These are phyloP conservation scores for Thuja plicata DNA, from an alignment of 83 land plant species.

Conservation along the genomic window DNA sequence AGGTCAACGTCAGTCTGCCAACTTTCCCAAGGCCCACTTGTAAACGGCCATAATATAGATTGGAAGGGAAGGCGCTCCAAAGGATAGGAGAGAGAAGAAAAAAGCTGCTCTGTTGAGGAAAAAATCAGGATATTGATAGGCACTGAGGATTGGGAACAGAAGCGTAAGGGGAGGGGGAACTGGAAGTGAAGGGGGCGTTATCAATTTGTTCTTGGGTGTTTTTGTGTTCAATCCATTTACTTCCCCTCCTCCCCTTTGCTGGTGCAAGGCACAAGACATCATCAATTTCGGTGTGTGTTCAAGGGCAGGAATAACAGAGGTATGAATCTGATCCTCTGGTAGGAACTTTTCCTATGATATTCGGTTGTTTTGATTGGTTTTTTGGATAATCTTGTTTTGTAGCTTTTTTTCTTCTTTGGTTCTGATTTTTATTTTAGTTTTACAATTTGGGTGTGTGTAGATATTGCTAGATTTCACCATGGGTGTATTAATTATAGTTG, in stretches of 20 bases:
- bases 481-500: background rate
- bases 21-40: background rate
- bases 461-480: background rate
- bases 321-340: background rate
- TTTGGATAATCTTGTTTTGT: background rate
- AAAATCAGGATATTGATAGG: background rate
- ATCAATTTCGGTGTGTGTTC: background rate
- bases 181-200: background rate
- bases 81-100: background rate
- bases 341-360: background rate
- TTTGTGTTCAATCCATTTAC: background rate
- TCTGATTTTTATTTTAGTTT: background rate
- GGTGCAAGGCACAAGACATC: background rate
- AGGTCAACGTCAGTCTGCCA: background rate
- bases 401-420: background rate
- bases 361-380: background rate
- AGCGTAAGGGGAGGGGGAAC: background rate
- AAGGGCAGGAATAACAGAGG: background rate
- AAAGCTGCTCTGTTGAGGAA: background rate
- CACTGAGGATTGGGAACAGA: background rate
- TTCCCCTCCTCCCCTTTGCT: background rate
- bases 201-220: background rate
- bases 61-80: background rate
- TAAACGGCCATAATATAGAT: background rate
- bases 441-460: background rate